Evolutionary conservation across 2,329 filamentous ascomycete genomes (phyloP).

Genomic region (Macrophomina pseudophaseolina): DNA sequence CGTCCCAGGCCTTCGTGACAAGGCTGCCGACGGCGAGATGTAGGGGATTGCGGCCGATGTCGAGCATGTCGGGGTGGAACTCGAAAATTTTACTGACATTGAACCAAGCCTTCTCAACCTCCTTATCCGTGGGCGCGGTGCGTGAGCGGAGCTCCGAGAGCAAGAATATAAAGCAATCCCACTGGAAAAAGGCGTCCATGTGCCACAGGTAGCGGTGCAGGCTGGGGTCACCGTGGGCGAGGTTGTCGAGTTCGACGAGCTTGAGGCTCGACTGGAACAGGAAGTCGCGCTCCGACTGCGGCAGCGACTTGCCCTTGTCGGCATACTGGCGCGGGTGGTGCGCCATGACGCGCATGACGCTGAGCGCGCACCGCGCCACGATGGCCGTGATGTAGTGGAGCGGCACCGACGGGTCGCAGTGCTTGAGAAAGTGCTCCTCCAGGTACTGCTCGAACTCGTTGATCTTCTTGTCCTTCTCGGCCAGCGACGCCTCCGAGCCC

Average conservation of each 20-base stretch:
- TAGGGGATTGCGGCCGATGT: constrained; percentile 43
- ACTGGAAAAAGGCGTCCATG: constrained; percentile 55
- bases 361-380: constrained; percentile 51
- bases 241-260: constrained; percentile 48
- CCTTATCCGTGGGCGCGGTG: constrained; percentile 32
- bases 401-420: constrained; percentile 44
- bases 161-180: constrained; percentile 59
- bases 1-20: constrained; percentile 53
- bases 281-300: constrained; percentile 44
- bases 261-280: constrained; percentile 50
- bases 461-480: constrained; percentile 41
- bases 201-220: constrained; percentile 54
- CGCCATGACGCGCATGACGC: constrained; percentile 51
- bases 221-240: constrained; percentile 46
- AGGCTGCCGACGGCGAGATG: constrained; percentile 51
- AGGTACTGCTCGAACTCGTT: constrained; percentile 49
- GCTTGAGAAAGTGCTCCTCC: constrained; percentile 46
- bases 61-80: constrained; percentile 49
- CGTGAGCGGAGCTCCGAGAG: constrained; percentile 42
- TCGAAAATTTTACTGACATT: constrained; percentile 51
- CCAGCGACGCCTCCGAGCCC: constrained; percentile 32
- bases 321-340: constrained; percentile 50
- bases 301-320: constrained; percentile 35
- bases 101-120: constrained; percentile 50
- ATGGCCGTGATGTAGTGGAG: constrained; percentile 53